Evolutionary conservation across 1,284 basidiomycete genomes (phyloP).

Genomic region (Tilletia walkeri): DNA sequence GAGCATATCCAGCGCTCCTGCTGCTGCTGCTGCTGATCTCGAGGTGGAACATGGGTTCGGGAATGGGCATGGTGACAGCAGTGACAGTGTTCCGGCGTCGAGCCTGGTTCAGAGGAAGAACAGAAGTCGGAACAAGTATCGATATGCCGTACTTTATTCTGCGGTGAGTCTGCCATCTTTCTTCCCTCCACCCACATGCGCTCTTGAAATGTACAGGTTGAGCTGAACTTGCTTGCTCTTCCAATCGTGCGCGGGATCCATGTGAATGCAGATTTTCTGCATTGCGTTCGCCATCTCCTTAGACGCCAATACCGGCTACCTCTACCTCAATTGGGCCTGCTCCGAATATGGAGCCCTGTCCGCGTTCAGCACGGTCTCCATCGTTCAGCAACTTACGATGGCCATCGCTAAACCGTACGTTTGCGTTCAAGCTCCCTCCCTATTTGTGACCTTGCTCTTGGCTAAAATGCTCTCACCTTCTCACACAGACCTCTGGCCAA

Average conservation of each 20-base stretch:
- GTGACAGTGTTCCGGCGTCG: not conserved
- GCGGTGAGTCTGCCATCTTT: constrained; percentile 1
- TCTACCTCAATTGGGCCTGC: constrained; percentile 54
- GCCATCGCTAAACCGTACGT: constrained; percentile 68
- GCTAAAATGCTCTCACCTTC: not conserved
- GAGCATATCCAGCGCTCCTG: not conserved
- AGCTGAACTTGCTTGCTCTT: not conserved
- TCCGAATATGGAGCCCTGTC: constrained; percentile 52
- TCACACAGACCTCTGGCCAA: constrained; percentile 66
- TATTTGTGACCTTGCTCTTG: not conserved
- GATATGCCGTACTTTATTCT: constrained; percentile 6
- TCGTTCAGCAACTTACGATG: constrained; percentile 58
- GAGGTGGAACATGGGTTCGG: not conserved
- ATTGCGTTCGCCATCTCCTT: constrained; percentile 66
- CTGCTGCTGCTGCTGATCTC: not conserved
- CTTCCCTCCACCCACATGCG: not conserved
- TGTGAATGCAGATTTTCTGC: constrained; percentile 60
- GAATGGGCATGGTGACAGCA: not conserved
- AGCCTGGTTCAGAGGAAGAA: not conserved
- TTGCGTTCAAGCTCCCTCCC: not conserved
- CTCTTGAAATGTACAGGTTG: not conserved
- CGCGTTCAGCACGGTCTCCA: constrained; percentile 57
- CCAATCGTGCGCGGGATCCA: not conserved
- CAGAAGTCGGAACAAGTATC: constrained; percentile 1
- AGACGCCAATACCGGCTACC: constrained; percentile 63